A percentile compares a stretch with the other conserved stretches of the same genome.
These are phyloP conservation scores for Pseudopediastrum boryanum DNA, from an alignment of 139 green algal species.

Conservation along the genomic window DNA sequence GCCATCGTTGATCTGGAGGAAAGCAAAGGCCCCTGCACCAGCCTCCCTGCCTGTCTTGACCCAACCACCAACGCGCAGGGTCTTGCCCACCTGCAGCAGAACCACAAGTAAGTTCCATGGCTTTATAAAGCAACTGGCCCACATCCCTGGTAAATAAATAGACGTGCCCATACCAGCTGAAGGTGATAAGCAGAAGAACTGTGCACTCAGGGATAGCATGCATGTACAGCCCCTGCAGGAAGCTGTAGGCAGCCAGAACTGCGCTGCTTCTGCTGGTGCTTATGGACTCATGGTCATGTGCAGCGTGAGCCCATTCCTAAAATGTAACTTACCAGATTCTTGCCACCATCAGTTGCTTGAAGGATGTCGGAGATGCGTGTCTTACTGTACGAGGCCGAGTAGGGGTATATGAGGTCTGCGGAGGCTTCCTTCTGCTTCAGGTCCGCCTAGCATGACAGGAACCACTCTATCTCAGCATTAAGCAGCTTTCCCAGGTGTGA, in stretches of 20 bases:
- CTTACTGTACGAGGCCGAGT: conserved; percentile 60
- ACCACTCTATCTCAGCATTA: too few relatives aligned
- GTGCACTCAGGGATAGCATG: background rate
- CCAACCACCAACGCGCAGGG: conserved; percentile 93
- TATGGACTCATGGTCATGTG: background rate
- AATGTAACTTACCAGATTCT: conserved; percentile 55
- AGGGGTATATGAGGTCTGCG: conserved; percentile 49
- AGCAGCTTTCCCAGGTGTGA: too few relatives aligned
- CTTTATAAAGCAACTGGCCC: too few relatives aligned
- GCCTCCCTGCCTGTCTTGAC: conserved; percentile 96
- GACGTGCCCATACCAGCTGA: too few relatives aligned
- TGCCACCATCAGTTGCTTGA: conserved; percentile 61
- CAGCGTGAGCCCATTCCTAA: background rate
- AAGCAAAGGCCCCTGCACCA: conserved; percentile 91
- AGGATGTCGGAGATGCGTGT: conserved; percentile 72
- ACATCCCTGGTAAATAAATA: too few relatives aligned
- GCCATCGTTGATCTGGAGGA: conserved; percentile 99
- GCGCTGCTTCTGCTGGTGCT: background rate
- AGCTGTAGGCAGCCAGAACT: background rate
- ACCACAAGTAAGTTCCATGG: too few relatives aligned
- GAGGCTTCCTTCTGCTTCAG: too few relatives aligned
- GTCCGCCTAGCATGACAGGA: too few relatives aligned
- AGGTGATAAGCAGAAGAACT: too few relatives aligned
- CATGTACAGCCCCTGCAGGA: background rate
- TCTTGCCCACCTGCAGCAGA: conserved; percentile 74